phyloP scores from a whole-genome alignment of 73 alveolate species.

The Stentor coeruleus region DNA sequence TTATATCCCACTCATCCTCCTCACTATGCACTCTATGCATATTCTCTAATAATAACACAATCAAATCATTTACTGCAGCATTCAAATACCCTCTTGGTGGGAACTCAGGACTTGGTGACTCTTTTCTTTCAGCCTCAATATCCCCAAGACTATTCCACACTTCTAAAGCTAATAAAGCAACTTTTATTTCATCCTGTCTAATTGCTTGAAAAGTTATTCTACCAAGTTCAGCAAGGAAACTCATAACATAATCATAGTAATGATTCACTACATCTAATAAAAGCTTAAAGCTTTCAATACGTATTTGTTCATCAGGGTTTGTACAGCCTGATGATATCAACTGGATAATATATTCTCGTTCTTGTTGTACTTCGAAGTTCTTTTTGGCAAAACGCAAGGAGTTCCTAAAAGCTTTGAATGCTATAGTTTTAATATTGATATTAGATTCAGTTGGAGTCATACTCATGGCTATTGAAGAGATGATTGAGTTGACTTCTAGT shows the following conservation, averaged over 20 bases:
- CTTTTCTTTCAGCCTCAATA: background rate
- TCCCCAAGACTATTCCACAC: conserved; percentile 19
- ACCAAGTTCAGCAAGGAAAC: background rate
- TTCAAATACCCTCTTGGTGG: conserved; percentile 11
- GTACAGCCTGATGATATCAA: background rate
- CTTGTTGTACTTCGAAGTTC: background rate
- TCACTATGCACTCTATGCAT: background rate
- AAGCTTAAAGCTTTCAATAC: background rate
- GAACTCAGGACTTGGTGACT: background rate
- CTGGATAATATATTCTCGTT: conserved; percentile 2
- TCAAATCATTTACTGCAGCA: conserved; percentile 5
- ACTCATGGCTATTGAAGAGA: conserved; percentile 12
- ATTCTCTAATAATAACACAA: background rate
- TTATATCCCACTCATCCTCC: conserved; percentile 28
- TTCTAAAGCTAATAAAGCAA: conserved; percentile 12
- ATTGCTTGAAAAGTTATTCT: background rate
- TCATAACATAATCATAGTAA: conserved; percentile 1
- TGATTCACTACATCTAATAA: conserved; percentile 1
- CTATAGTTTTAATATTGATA: conserved; percentile 11
- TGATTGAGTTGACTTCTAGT: background rate
- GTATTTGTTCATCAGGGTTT: background rate
- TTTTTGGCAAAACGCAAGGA: conserved; percentile 7
- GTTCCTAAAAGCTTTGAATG: conserved; percentile 24
- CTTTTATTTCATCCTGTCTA: background rate
- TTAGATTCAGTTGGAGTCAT: background rate